Percentiles rank a stretch among this genome's conserved stretches.
phyloP scores from a whole-genome alignment of 768 basidiomycete genomes.

The Hortiboletus flavorubellus region DNA sequence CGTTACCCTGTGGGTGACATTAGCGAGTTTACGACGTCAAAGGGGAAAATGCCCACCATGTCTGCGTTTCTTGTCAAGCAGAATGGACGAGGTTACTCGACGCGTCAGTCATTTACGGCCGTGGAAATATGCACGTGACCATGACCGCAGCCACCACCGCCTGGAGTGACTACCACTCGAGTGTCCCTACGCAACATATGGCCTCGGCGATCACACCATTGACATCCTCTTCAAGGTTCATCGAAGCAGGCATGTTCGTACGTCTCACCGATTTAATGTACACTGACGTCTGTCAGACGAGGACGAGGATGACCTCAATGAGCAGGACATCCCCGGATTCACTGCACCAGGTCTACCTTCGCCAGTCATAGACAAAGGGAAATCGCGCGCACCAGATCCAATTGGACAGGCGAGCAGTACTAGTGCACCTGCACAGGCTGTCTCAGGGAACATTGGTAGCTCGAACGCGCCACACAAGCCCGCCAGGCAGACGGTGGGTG shows the following conservation, averaged over 20 bases:
- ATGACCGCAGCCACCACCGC: constrained; percentile 6
- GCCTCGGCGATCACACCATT: constrained; percentile 41
- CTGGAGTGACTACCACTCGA: neutral
- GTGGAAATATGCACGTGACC: constrained; percentile 25
- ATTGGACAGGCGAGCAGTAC: constrained; percentile 41
- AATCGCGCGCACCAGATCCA: constrained; percentile 58
- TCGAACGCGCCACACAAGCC: constrained; percentile 40
- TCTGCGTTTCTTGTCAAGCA: constrained; percentile 5
- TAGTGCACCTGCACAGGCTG: constrained; percentile 31
- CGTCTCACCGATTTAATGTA: neutral
- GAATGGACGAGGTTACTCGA: constrained; percentile 21
- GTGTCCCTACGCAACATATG: constrained; percentile 16
- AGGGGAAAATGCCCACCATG: constrained; percentile 22
- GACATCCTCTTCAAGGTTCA: constrained; percentile 70
- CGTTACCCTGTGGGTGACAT: constrained; percentile 58
- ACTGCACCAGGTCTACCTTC: constrained; percentile 56
- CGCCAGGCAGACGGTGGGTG: constrained; percentile 70
- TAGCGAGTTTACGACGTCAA: neutral
- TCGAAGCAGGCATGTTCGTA: constrained; percentile 61
- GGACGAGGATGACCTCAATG: constrained; percentile 75
- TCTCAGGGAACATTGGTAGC: constrained; percentile 75
- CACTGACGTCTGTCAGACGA: constrained; percentile 44
- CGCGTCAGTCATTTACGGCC: constrained; percentile 48
- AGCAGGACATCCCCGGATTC: constrained; percentile 79
- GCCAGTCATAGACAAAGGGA: constrained; percentile 62